Base-by-base conservation (phyloP, 257 asterid species). In the Solanum ossicruentum region DNA sequence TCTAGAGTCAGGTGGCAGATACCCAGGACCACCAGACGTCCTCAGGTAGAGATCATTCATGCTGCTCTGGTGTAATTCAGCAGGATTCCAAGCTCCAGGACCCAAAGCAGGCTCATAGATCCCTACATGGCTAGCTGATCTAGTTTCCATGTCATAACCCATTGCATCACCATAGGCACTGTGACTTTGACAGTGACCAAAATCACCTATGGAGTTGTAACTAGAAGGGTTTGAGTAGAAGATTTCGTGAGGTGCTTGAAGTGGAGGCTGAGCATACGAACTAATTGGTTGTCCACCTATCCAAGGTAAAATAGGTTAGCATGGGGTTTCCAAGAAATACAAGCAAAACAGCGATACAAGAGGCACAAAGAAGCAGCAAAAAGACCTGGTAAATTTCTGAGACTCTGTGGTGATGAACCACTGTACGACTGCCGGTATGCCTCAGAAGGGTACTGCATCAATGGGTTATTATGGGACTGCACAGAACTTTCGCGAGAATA, bases 371-470 rank as follows among this genome's bases (percentile, higher is more conserved):
- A 13, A 81, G 72, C 8, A 43, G 66, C 28, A 60, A 41, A 63
- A 67, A 36, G 20, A 87, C 88, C 86, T 41, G 85, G 84, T 73
- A 88, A 43, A 80, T 75, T 86, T 71, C 90, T 88, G 85, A 82
- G 90, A 73, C 73, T 84, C 21, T 79, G 87, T 45, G 58, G n/a
- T 69, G 88, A 51, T 12, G 45, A 16, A 20, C 69, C 80, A 75
- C 84, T 18, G 56, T 36, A 61, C 9, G 90, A 71, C 80, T 67
- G 88, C 36, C 61, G 18, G 49, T 90, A 80, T 84, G 81, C 82
- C 60, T 87, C 86, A 55, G 21, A 61, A 65, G 45, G 20, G 83
- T 51, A 55, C 71, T 71, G 92, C 61, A 41, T 82, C 6, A 85
- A 84, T 60, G 91, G 84, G 85, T 82, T 82, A 43, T 66, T 12